Evolutionary conservation across 2,329 filamentous ascomycete genomes (phyloP).

Genomic region (Fusarium subglutinans): DNA sequence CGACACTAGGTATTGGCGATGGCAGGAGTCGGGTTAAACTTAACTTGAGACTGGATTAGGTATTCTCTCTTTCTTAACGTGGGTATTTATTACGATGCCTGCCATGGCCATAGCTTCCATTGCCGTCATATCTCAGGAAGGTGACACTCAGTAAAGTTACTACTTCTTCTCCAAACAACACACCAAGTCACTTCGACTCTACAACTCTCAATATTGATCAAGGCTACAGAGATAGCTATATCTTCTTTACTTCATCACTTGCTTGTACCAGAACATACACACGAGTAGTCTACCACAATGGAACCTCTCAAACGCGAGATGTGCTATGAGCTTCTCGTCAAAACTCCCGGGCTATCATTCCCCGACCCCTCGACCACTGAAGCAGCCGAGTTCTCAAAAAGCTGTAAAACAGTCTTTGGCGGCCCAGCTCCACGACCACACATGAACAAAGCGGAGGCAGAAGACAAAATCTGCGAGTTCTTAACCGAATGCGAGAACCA

Average conservation of each 20-base stretch:
- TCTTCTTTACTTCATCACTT: background rate
- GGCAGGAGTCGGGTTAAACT: background rate
- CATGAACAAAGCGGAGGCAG: background rate
- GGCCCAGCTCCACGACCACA: too few species aligned
- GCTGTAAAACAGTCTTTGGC: background rate
- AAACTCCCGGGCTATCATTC: background rate
- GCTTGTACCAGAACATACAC: background rate
- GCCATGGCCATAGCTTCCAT: too few species aligned
- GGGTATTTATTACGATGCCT: background rate
- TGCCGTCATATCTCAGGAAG: too few species aligned
- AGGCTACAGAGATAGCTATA: background rate
- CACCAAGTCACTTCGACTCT: background rate
- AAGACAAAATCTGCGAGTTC: background rate
- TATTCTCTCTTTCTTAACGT: background rate
- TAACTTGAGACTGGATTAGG: too few species aligned
- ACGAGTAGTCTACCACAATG: background rate
- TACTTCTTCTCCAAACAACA: background rate
- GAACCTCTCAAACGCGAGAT: too few species aligned
- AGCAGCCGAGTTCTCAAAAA: background rate
- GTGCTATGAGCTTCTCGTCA: background rate
- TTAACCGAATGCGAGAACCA: background rate
- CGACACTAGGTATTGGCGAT: background rate
- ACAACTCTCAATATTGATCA: background rate
- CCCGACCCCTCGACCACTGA: too few species aligned
- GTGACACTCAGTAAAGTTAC: background rate